These are phyloP conservation scores for Aspergillaceae sp. DNA, from an alignment of 2,329 filamentous ascomycete species.

Conservation along the genomic window DNA sequence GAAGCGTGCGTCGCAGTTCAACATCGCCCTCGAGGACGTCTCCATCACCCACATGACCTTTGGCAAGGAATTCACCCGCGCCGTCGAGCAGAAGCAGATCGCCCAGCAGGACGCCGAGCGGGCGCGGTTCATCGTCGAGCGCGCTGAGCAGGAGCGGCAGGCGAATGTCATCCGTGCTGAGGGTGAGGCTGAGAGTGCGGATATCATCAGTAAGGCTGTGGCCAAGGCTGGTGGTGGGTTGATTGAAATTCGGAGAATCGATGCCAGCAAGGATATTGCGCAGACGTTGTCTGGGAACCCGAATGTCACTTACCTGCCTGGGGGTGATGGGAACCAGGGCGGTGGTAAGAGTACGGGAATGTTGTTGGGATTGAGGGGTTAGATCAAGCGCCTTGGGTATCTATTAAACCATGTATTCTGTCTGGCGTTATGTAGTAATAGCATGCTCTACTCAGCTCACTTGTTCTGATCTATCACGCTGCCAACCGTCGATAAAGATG, in stretches of 20 bases:
- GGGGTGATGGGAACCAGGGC: conserved; percentile 50
- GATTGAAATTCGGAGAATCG: conserved; percentile 92
- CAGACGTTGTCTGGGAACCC: conserved; percentile 81
- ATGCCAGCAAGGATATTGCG: conserved; percentile 93
- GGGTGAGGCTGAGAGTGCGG: conserved; percentile 93
- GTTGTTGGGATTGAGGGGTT: conserved; percentile 56
- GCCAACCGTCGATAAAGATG: conserved; percentile 58
- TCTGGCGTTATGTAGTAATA: conserved; percentile 16
- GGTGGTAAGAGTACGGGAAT: conserved; percentile 57
- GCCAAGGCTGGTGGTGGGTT: conserved; percentile 88
- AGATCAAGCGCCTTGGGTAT: conserved; percentile 7
- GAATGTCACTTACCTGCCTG: conserved; percentile 89
- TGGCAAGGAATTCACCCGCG: conserved; percentile 95
- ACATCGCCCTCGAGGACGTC: conserved; percentile 97
- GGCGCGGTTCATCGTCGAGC: conserved; percentile 95
- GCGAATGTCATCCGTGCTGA: conserved; percentile 97
- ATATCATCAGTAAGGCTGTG: conserved; percentile 89
- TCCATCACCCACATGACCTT: conserved; percentile 99
- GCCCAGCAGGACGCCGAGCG: conserved; percentile 97
- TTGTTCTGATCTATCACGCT: conserved; percentile 10
- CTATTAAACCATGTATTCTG: conserved; percentile 7
- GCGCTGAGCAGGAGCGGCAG: conserved; percentile 96
- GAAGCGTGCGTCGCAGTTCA: conserved; percentile 91
- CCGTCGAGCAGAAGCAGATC: conserved; percentile 99
- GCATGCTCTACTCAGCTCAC: conserved; percentile 9